phyloP scores from a whole-genome alignment of 2,329 filamentous ascomycete species.

The Didymella sp. region DNA sequence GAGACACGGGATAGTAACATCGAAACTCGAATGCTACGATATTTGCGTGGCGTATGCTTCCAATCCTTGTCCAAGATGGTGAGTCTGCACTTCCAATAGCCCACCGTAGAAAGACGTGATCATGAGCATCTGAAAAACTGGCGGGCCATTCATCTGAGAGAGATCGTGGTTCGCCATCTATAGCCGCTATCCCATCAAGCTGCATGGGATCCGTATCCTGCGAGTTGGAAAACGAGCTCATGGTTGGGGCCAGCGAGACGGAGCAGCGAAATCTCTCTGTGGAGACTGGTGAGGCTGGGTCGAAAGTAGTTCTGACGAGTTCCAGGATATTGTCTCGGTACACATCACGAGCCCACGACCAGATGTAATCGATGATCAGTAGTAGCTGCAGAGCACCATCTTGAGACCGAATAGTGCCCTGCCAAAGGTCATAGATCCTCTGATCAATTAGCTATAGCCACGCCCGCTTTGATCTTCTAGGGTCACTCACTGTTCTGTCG shows the following conservation, averaged over 20 bases:
- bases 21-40: background rate
- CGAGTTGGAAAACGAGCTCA: background rate
- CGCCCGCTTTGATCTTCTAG: too few relatives aligned
- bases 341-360: background rate
- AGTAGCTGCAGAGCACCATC: conserved; percentile 28
- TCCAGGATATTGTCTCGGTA: background rate
- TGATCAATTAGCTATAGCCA: conserved; percentile 12
- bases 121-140: background rate
- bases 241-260: background rate
- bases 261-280: background rate
- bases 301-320: background rate
- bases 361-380: conserved; percentile 24
- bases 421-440: conserved; percentile 30
- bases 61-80: background rate
- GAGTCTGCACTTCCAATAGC: background rate
- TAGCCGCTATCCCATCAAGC: too few relatives aligned
- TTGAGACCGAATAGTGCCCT: conserved; percentile 25
- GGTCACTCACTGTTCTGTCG: conserved; percentile 10
- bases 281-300: background rate
- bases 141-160: too few relatives aligned
- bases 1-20: background rate
- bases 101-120: background rate
- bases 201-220: background rate
- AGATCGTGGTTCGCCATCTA: too few relatives aligned
- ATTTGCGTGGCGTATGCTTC: background rate